Base-by-base conservation (phyloP, 108 stramenopile species). In the Cyclotella choctawhatcheeana region DNA sequence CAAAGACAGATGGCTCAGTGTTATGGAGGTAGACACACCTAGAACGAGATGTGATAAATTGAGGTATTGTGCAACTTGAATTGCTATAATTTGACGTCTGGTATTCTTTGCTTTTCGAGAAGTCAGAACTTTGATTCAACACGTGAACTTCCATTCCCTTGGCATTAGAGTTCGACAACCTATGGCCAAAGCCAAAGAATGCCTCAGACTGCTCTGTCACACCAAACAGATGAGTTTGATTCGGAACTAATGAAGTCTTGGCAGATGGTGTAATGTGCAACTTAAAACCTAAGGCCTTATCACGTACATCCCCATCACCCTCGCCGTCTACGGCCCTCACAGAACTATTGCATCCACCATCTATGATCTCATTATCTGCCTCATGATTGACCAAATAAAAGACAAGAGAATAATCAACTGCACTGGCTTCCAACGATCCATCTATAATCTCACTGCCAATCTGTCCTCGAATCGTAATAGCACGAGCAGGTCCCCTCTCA, bases 141-240 rank as follows among this genome's bases (percentile, higher is more conserved):
- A 85, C 79, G 16, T 76, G 79, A 12, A 85, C 68, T 24, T 74
- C 61, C 37, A 50, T 54, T 22, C 85, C 85, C 43, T 69, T 74
- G 43, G 76, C 51, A 60, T 84, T 78, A 26, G 67, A 35, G 2
- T 34, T 24, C 5, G 74, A 45, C 25, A 80, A 54, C 12, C 71
- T 45, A 62, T 76, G 64, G 16, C 85, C 85, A 45, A 85, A 83
- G 21, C 85, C 85, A 40, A 63, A 76, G 56, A 83, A 85, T 14
- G 64, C 60, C 54, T 85, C 85, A 20, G 64, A n/a, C 8, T 34
- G 30, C 2, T 26, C 7, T 13, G 62, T 52, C 14, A 33, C 22
- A 30, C 34, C 33, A 35, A 81, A 71, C 6, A 79, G 13, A 55
- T 79, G 78, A 16, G 67, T 34, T 32, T 74, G 73, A 58, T 79